A percentile compares a stretch with the other conserved stretches of the same genome.
phyloP scores from a whole-genome alignment of 306 rosid species.

The Ormosia semicastrata region DNA sequence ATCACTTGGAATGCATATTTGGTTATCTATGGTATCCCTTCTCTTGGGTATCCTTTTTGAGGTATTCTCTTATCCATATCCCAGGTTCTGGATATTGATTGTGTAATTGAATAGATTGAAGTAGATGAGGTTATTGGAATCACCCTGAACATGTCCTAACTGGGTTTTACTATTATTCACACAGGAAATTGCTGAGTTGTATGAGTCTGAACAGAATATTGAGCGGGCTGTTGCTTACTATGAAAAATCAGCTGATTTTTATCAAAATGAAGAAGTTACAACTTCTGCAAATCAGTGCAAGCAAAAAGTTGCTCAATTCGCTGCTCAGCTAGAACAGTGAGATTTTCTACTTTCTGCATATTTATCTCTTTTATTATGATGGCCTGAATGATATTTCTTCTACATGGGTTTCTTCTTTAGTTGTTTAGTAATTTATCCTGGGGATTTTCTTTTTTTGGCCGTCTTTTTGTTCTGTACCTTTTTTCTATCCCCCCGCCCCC shows the following conservation, averaged over 20 bases:
- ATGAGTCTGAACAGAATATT: slow-evolving; percentile 84
- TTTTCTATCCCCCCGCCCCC: neutral
- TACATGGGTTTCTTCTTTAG: neutral
- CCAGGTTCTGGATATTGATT: neutral
- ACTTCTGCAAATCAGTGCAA: slow-evolving; percentile 92
- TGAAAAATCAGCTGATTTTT: slow-evolving; percentile 90
- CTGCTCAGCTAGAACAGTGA: slow-evolving; percentile 95
- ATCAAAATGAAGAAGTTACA: slow-evolving; percentile 84
- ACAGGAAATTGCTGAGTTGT: slow-evolving; percentile 92
- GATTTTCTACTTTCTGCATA: slow-evolving; percentile 25
- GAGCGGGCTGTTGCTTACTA: slow-evolving; percentile 74
- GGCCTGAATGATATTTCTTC: neutral
- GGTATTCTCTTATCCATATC: neutral
- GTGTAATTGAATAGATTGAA: neutral
- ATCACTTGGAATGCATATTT: neutral
- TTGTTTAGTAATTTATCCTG: slow-evolving; percentile 8
- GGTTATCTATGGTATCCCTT: neutral
- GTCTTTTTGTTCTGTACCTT: neutral
- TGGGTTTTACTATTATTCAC: slow-evolving; percentile 18
- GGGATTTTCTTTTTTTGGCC: slow-evolving; percentile 6
- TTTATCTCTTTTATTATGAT: slow-evolving; percentile 14
- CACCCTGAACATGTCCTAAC: slow-evolving; percentile 21
- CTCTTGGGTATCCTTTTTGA: neutral
- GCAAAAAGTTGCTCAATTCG: slow-evolving; percentile 92
- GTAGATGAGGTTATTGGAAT: neutral